Conservation (phyloP, 495 filamentous ascomycete species). For the Annulohypoxylon maeteangense region DNA sequence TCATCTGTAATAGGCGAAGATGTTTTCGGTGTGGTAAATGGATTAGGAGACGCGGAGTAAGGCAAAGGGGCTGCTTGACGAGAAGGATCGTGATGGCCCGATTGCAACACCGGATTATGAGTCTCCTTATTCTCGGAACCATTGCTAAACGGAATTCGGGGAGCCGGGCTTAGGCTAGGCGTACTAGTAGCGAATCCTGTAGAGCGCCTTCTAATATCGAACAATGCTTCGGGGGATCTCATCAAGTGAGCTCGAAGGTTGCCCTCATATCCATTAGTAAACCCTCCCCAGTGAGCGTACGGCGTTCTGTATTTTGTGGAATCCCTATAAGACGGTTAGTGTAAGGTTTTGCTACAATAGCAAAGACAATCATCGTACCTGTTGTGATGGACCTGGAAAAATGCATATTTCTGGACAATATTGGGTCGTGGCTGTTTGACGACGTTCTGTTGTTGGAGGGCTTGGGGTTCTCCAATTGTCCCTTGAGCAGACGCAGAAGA, state of each 20-base stretch:
- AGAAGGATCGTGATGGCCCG: conserved; percentile 8
- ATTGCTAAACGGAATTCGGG: conserved; percentile 32
- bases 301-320: conserved; percentile 61
- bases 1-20: not conserved
- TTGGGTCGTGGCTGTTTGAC: conserved; percentile 37
- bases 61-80: conserved; percentile 20
- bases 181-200: conserved; percentile 24
- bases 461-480: conserved; percentile 33
- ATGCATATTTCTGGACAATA: conserved; percentile 59
- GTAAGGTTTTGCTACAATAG: not conserved
- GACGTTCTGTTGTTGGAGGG: conserved; percentile 15
- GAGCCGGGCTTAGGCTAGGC: conserved; percentile 7
- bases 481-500: conserved; percentile 44
- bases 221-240: conserved; percentile 53
- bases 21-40: conserved; percentile 12
- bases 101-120: not conserved
- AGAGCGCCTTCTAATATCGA: conserved; percentile 43
- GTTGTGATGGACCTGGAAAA: conserved; percentile 59
- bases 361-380: conserved; percentile 12
- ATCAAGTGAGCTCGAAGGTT: conserved; percentile 59
- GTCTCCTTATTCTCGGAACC: conserved; percentile 13
- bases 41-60: conserved; percentile 19
- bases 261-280: conserved; percentile 67
- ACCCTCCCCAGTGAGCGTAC: conserved; percentile 62
- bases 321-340: conserved; percentile 51